Conservation (phyloP, 495 filamentous ascomycete species). For the Penicillium canariense region DNA sequence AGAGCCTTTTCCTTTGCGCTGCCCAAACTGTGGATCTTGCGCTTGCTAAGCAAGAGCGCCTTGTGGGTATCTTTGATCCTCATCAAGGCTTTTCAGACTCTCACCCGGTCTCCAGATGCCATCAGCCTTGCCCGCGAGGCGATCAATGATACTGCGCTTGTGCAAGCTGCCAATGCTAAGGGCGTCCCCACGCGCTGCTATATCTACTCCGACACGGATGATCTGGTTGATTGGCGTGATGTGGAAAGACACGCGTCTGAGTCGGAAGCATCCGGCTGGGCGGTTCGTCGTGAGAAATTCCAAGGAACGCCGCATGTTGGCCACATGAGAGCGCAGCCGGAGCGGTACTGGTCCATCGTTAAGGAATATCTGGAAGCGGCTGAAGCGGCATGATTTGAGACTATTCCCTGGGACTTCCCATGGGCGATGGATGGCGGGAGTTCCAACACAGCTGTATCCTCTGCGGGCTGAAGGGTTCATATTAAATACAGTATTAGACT, state of each 20-base stretch:
- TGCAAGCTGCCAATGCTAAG: conserved; percentile 21
- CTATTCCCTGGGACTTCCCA: neutral
- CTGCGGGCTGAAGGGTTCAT: neutral
- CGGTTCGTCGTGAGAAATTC: conserved; percentile 40
- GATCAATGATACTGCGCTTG: conserved; percentile 31
- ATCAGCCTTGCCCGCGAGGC: conserved; percentile 26
- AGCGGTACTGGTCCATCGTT: conserved; percentile 45
- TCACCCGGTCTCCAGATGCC: conserved; percentile 22
- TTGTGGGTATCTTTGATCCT: conserved; percentile 26
- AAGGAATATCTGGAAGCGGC: conserved; percentile 21
- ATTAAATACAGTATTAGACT: neutral
- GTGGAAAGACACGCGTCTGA: conserved; percentile 44
- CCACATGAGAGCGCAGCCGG: conserved; percentile 42
- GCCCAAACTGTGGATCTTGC: conserved; percentile 33
- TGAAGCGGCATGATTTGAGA: neutral
- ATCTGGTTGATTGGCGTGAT: conserved; percentile 36
- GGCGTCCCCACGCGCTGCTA: conserved; percentile 33
- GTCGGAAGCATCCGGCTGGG: conserved; percentile 34
- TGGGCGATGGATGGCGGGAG: neutral
- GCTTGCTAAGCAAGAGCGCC: conserved; percentile 25
- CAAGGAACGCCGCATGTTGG: conserved; percentile 41
- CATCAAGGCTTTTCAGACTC: conserved; percentile 9
- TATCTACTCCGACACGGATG: conserved; percentile 47
- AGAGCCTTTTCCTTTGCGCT: conserved; percentile 39
- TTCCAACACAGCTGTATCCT: neutral